Base-by-base conservation (phyloP, 768 basidiomycete species). In the Leccinum disarticulatum region DNA sequence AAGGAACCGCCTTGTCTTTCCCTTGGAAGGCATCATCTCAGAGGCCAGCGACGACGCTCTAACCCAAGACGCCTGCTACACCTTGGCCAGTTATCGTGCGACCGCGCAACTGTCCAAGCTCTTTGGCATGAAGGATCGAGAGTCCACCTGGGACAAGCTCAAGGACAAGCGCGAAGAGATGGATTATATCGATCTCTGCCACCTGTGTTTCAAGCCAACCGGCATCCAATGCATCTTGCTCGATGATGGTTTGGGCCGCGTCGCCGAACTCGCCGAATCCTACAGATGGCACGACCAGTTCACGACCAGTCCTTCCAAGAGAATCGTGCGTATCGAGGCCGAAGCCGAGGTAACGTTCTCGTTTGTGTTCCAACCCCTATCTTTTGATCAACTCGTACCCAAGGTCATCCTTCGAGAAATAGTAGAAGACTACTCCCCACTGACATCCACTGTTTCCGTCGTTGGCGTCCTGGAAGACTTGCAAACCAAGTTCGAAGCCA, bases 201-300 rank as follows among this genome's bases (percentile, higher is more conserved):
- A 74, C 47, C 61, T 69, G 27, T 87, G 79, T 63, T 81, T 92
- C 71, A 72, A 74, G 50, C 76, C 76, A 6, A 79, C 85, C 1
- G 76, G 77, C n/a, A 88, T 90, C 48, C 83, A 87, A 61, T 83
- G 83, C 59, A 77, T 92, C 56, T 74, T 93, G 30, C 77, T 93
- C 51, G 91, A 91, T 68, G 90, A 92, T 65, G 90, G 89, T 2
- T 72, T 92, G 6, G 81, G 81, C 22, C 79, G 78, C 2, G 73
- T 76, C 2, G 70, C 71, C 13, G 77, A 79, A 30, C 68, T 81
- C 51, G 77, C 82, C 3, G 81, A 87, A 69, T 74, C 74, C 4
- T 81, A 80, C 64, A 61, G 67, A 55, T 88, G 87, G 87, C 90
- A 91, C 62, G 82, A 87, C 64, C 77, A 73, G 53, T 85, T 86